These are phyloP conservation scores for Phytopythium kandeliae DNA, from an alignment of 352 stramenopile species.

Conservation along the genomic window DNA sequence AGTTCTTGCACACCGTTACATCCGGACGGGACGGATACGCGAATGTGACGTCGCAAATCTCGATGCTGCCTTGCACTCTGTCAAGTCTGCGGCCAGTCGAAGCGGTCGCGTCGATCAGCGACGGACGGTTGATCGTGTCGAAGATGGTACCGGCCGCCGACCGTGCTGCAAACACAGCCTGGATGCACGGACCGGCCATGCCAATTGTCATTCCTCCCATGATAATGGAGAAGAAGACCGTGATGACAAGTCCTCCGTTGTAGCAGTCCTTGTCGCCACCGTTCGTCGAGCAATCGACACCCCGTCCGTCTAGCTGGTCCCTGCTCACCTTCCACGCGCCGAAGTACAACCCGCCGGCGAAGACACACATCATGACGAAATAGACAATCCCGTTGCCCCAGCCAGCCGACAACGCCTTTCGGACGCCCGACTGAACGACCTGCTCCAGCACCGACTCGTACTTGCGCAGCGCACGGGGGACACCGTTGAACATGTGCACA, in stretches of 20 bases:
- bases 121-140: conserved; percentile 29
- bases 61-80: conserved; percentile 22
- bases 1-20: conserved; percentile 29
- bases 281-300: too few species aligned
- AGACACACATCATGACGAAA: conserved; percentile 42
- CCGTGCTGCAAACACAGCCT: conserved; percentile 35
- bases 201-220: conserved; percentile 50
- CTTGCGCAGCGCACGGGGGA: conserved; percentile 26
- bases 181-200: conserved; percentile 32
- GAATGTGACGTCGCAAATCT: conserved; percentile 73
- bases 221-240: conserved; percentile 43
- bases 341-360: conserved; percentile 58
- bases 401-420: conserved; percentile 30
- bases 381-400: conserved; percentile 45
- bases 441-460: conserved; percentile 30
- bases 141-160: conserved; percentile 44
- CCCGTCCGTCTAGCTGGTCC: conserved; percentile 18
- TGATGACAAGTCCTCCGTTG: conserved; percentile 39
- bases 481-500: conserved; percentile 52
- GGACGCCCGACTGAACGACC: conserved; percentile 24
- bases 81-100: conserved; percentile 15
- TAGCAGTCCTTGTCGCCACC: conserved; percentile 29
- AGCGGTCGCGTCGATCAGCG: conserved; percentile 33
- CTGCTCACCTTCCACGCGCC: conserved; percentile 37
- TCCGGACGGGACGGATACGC: conserved; percentile 37